Evolutionary conservation across 441 rosid species (phyloP).

Genomic region (Populus hybrid): DNA sequence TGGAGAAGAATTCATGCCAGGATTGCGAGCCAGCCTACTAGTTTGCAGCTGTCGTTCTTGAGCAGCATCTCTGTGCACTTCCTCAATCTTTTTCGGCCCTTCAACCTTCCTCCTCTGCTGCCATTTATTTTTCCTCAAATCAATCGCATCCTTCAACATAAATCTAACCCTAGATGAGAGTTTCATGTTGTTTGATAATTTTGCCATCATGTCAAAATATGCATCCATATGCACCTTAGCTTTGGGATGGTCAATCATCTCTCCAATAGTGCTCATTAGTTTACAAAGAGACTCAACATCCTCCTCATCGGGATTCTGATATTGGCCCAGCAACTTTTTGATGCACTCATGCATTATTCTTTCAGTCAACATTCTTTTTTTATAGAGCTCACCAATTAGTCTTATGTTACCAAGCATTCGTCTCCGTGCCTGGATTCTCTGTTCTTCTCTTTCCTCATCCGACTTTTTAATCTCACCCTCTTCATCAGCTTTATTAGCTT

Average conservation of each 20-base stretch:
- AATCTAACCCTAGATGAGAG: constrained; percentile 84
- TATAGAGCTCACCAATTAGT: constrained; percentile 95
- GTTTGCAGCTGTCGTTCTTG: constrained; percentile 86
- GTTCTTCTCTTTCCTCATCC: constrained; percentile 79
- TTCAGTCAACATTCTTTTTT: constrained; percentile 86
- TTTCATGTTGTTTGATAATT: constrained; percentile 64
- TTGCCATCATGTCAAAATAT: constrained; percentile 70
- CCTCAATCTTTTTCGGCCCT: constrained; percentile 98
- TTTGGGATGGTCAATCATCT: constrained; percentile 68
- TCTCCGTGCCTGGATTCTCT: constrained; percentile 81
- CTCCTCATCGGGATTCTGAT: constrained; percentile 90
- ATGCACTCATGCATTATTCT: constrained; percentile 92
- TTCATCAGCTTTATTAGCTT: constrained; percentile 80
- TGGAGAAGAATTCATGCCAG: constrained; percentile 50
- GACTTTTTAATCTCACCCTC: constrained; percentile 82
- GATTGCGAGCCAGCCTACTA: constrained; percentile 69
- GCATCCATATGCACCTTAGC: constrained; percentile 72
- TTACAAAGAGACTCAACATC: constrained; percentile 88
- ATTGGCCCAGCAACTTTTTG: constrained; percentile 63
- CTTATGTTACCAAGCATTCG: constrained; percentile 94
- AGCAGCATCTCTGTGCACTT: constrained; percentile 98
- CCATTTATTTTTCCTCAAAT: constrained; percentile 90
- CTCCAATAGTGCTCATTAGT: constrained; percentile 93
- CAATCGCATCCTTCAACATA: constrained; percentile 88
- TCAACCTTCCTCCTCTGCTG: constrained; percentile 97